phyloP scores from a whole-genome alignment of 345 rosid species.

The Orychophragmus violaceus region DNA sequence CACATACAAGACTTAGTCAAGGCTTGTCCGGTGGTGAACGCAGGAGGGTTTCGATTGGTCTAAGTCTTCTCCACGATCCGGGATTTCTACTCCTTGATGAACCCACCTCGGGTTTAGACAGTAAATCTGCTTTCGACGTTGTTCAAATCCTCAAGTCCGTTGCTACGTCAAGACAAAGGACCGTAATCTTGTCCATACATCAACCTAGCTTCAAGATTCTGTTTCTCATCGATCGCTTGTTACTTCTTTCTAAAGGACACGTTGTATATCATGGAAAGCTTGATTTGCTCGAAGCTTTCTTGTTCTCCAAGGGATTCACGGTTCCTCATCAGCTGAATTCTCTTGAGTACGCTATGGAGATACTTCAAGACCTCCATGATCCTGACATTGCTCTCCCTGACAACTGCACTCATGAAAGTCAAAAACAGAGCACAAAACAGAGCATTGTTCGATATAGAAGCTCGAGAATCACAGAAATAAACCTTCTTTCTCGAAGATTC shows the following conservation, averaged over 20 bases:
- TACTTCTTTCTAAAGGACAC: constrained; percentile 63
- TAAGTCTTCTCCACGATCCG: constrained; percentile 85
- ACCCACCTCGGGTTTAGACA: constrained; percentile 89
- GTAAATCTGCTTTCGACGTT: constrained; percentile 78
- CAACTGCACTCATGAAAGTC: neutral
- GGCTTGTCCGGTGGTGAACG: constrained; percentile 82
- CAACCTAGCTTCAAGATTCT: constrained; percentile 94
- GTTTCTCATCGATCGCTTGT: constrained; percentile 51
- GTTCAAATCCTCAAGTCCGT: constrained; percentile 60
- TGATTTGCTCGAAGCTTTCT: constrained; percentile 44
- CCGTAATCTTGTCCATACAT: constrained; percentile 78
- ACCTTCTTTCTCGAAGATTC: constrained; percentile 44
- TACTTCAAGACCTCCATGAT: constrained; percentile 47
- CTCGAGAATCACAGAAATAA: constrained; percentile 58
- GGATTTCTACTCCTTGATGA: constrained; percentile 78
- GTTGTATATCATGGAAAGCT: constrained; percentile 74
- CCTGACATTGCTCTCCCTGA: constrained; percentile 20
- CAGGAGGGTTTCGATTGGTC: constrained; percentile 75
- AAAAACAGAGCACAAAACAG: constrained; percentile 17
- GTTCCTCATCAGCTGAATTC: constrained; percentile 92
- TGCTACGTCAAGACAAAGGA: constrained; percentile 52
- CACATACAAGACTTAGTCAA: constrained; percentile 44
- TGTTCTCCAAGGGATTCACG: constrained; percentile 54
- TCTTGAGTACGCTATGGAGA: constrained; percentile 88
- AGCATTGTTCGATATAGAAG: constrained; percentile 36